Percentiles rank a stretch among this genome's conserved stretches.
Conservation (phyloP, 805 yeast species). For the Cephaloascus fragrans region DNA sequence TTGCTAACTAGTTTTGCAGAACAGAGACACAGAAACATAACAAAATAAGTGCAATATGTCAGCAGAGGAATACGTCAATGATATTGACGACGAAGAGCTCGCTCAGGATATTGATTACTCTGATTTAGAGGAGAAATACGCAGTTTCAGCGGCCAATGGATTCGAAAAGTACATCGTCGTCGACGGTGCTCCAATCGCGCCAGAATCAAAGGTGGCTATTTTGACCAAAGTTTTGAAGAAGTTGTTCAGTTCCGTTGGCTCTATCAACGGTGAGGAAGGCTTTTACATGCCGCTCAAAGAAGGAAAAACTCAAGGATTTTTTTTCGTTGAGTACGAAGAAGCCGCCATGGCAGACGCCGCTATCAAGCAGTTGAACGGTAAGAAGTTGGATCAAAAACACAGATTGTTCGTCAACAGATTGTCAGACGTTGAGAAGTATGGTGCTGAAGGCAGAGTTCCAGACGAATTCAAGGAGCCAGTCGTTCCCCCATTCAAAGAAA, state of each 20-base stretch:
- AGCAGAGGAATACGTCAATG: conserved; percentile 15
- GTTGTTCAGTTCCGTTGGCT: conserved; percentile 70
- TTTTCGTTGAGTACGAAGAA: conserved; percentile 73
- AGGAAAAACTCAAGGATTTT: conserved; percentile 77
- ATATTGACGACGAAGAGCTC: conserved; percentile 27
- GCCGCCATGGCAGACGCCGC: conserved; percentile 66
- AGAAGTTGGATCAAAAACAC: conserved; percentile 90
- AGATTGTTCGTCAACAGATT: conserved; percentile 77
- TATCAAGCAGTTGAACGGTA: conserved; percentile 71
- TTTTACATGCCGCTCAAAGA: conserved; percentile 74
- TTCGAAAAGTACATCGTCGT: conserved; percentile 75
- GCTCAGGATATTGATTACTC: conserved; percentile 61
- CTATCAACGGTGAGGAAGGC: conserved; percentile 46
- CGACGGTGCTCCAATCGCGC: conserved; percentile 95
- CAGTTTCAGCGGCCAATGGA: conserved; percentile 45
- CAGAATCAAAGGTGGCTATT: conserved; percentile 77
- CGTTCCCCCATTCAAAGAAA: conserved; percentile 60
- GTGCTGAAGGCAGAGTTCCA: conserved; percentile 49
- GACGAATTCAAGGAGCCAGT: conserved; percentile 63
- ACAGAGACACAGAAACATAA: too few relatives aligned
- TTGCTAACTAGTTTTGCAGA: too few relatives aligned
- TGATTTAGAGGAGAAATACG: conserved; percentile 73
- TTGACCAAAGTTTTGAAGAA: conserved; percentile 79
- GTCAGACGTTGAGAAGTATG: conserved; percentile 74
- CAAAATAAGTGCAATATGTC: conserved; percentile 7